phyloP scores from a whole-genome alignment of 805 yeast species.

The Saccharomycopsis capsularis region DNA sequence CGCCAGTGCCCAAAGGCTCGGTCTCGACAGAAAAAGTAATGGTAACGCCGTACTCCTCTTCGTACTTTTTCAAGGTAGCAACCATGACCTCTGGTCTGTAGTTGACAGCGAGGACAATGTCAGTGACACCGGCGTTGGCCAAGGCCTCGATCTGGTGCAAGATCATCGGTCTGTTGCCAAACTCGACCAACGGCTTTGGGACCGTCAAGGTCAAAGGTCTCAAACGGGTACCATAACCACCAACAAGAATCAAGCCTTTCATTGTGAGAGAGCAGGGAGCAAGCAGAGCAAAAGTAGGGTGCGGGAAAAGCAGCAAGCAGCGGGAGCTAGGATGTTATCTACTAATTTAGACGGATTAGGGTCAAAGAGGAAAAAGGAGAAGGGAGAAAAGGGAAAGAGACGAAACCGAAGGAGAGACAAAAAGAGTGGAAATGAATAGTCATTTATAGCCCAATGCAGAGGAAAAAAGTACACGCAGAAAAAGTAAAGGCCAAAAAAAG shows the following conservation, averaged over 20 bases:
- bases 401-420: no score
- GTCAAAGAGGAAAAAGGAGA: not conserved
- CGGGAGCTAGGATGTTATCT: no score
- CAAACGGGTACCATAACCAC: conserved; percentile 99
- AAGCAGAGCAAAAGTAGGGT: not conserved
- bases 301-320: not conserved
- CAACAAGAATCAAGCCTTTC: conserved; percentile 97
- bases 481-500: no score
- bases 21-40: conserved; percentile 98
- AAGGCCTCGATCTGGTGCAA: conserved; percentile 97
- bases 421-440: no score
- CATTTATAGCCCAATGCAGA: no score
- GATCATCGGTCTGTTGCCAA: conserved; percentile 99
- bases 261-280: conserved; percentile 31
- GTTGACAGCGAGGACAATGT: conserved; percentile 96
- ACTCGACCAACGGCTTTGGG: conserved; percentile 96
- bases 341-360: no score
- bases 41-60: conserved; percentile 85
- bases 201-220: conserved; percentile 94
- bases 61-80: conserved; percentile 87
- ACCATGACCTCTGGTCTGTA: conserved; percentile 99
- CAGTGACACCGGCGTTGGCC: conserved; percentile 97
- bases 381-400: not conserved
- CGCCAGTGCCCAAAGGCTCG: conserved; percentile 99
- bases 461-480: no score